Evolutionary conservation across 2,329 filamentous ascomycete species (phyloP).

Genomic region (Chrysoporthe cubensis): DNA sequence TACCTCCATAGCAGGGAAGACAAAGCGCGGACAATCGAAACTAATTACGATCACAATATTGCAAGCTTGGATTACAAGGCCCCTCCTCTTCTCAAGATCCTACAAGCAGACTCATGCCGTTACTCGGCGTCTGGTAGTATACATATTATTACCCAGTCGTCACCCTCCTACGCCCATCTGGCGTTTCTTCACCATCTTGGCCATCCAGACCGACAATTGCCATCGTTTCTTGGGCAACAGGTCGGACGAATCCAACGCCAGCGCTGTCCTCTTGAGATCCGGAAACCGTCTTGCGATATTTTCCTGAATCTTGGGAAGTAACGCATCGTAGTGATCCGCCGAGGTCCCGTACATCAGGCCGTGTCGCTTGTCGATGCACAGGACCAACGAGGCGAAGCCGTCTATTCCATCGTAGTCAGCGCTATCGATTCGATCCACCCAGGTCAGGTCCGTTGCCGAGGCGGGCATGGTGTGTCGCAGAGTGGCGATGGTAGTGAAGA

Average conservation of each 20-base stretch:
- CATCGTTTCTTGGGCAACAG: constrained; percentile 20
- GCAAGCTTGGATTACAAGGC: background rate
- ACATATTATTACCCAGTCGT: background rate
- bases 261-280: constrained; percentile 20
- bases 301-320: constrained; percentile 25
- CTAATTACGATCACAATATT: background rate
- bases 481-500: constrained; percentile 20
- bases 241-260: constrained; percentile 8
- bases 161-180: constrained; percentile 8
- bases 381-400: constrained; percentile 24
- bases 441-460: constrained; percentile 16
- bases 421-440: constrained; percentile 23
- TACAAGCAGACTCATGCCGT: background rate
- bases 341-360: constrained; percentile 20
- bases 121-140: background rate
- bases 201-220: constrained; percentile 25
- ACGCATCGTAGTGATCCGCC: constrained; percentile 24
- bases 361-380: constrained; percentile 23
- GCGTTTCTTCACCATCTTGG: constrained; percentile 23
- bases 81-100: background rate
- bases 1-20: background rate
- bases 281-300: constrained; percentile 24
- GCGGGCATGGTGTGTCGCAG: constrained; percentile 18
- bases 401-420: constrained; percentile 27
- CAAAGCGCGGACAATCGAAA: background rate